These are phyloP conservation scores for Flagelloscypha sp. DNA, from an alignment of 768 basidiomycete genomes.

Conservation along the genomic window DNA sequence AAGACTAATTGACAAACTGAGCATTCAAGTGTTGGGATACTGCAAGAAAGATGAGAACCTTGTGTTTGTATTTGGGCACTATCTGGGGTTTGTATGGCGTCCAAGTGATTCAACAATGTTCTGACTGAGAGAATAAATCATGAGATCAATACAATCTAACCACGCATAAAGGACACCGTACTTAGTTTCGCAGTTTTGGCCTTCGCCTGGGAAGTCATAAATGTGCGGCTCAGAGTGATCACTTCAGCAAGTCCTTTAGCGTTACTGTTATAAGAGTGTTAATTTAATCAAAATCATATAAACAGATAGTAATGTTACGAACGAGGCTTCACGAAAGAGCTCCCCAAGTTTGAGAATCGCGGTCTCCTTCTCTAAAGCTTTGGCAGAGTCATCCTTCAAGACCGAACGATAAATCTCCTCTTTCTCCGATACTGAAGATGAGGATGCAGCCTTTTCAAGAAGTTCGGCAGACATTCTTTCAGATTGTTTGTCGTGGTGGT, in stretches of 20 bases:
- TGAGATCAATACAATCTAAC: background rate
- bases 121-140: conserved; percentile 50
- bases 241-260: conserved; percentile 78
- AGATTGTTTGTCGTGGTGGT: too few species aligned
- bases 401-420: too few species aligned
- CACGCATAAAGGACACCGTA: conserved; percentile 24
- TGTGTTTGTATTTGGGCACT: conserved; percentile 72
- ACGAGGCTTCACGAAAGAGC: conserved; percentile 83
- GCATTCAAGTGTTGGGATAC: too few species aligned
- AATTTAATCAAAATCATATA: background rate
- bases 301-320: conserved; percentile 16
- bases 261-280: conserved; percentile 44
- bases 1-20: too few species aligned
- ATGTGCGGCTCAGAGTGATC: conserved; percentile 72
- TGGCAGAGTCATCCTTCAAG: too few species aligned
- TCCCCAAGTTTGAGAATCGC: conserved; percentile 82
- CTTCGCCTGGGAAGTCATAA: conserved; percentile 91
- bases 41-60: too few species aligned
- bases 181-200: conserved; percentile 96
- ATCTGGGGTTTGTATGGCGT: conserved; percentile 62
- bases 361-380: conserved; percentile 66
- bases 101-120: conserved; percentile 88
- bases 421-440: too few species aligned
- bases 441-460: too few species aligned
- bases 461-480: too few species aligned